Conservation (phyloP, 1,139 yeast species). For the Pichia norvegensis region DNA sequence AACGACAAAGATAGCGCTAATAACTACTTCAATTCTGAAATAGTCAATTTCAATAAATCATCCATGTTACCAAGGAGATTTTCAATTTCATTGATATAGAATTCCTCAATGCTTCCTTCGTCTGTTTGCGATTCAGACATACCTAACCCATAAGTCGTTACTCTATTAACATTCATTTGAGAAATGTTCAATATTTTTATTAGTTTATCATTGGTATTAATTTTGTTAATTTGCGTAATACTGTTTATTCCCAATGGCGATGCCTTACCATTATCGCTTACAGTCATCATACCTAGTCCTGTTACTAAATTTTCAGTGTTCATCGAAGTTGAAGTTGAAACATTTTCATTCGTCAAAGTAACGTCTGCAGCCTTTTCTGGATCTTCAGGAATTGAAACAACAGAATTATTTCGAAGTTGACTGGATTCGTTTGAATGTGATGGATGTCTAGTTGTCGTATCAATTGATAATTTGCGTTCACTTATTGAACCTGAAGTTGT, state of each 20-base stretch:
- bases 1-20: neutral
- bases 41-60: slow-evolving; percentile 7
- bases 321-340: neutral
- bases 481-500: neutral
- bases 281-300: slow-evolving; percentile 14
- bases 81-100: slow-evolving; percentile 10
- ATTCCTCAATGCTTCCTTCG: slow-evolving; percentile 1
- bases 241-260: slow-evolving; percentile 6
- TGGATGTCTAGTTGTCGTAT: slow-evolving; percentile 1
- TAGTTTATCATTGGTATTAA: slow-evolving; percentile 2
- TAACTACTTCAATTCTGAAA: slow-evolving; percentile 3
- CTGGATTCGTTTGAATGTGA: neutral
- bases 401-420: slow-evolving; percentile 3
- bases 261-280: slow-evolving; percentile 8
- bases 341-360: slow-evolving; percentile 9
- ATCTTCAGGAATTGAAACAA: slow-evolving; percentile 2
- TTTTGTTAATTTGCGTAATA: neutral
- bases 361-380: slow-evolving; percentile 9
- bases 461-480: slow-evolving; percentile 8
- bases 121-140: slow-evolving; percentile 1
- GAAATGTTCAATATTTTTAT: slow-evolving; percentile 1
- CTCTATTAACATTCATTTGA: slow-evolving; percentile 6
- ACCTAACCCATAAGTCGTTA: slow-evolving; percentile 3
- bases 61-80: slow-evolving; percentile 8
- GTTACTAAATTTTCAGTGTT: slow-evolving; percentile 7